Evolutionary conservation across 345 rosid genomes (phyloP), one percentile per base, ranked within the genome.

Genomic region (Eucalyptus curtisii): DNA sequence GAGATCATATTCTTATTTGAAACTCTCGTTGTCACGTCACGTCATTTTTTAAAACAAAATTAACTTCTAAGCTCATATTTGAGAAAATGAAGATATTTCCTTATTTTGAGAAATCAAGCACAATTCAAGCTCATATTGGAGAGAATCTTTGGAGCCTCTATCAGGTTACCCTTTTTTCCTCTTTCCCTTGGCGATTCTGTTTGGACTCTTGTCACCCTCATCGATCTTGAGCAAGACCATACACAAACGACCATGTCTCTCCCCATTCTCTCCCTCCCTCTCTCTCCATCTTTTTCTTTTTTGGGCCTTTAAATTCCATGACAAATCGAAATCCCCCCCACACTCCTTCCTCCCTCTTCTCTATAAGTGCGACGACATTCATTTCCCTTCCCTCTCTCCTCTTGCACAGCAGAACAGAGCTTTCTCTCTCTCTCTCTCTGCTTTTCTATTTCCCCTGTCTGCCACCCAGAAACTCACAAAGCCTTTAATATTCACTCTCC

Each of bases 11-110:
- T 0, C 55, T 52, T 1, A 52, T 52, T 52, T 1, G 4, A 52
- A 19, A 52, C 24, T 52, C 0, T 52, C 10, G 4, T 52, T 7
- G 24, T 52, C 22, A 19, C 0, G 10, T 19, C 55, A 52, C 24
- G 1, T 4, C 9, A 52, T 52, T 52, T 52, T 52, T 52, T 0
- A 52, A 52, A 52, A 52, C 57, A 20, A 52, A 52, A 20, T 52
- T 0, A 5, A 52, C 25, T 0, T 1, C 25, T 3, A 20, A 52
- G 0, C 25, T 52, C 0, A 20, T 20, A 52, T 52, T 0, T 20
- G 4, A 52, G 24, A 52, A 17, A 52, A 7, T 8, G 0, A 52
- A 52, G 5, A 52, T 52, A 20, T 7, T 52, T 52, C 2, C n/a
- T n/a, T n/a, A n/a, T n/a, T n/a, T 19, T 1, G 25, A 52, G 57